These are phyloP conservation scores for Aspergillus fructus DNA, from an alignment of 2,329 filamentous ascomycete genomes.

Conservation along the genomic window DNA sequence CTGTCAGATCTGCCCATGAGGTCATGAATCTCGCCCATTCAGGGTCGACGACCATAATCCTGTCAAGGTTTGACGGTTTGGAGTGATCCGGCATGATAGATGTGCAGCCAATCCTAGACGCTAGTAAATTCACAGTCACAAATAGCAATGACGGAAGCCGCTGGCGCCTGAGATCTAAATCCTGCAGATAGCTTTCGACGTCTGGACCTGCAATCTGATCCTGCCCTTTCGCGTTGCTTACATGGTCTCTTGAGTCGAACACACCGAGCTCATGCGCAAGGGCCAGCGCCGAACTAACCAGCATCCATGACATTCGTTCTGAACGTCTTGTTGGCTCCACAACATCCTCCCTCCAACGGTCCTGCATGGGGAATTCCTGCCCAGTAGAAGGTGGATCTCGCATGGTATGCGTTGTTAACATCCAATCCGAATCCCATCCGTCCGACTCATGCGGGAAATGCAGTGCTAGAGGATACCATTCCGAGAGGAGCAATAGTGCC, in stretches of 20 bases:
- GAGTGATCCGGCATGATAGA: slow-evolving; percentile 46
- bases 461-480: slow-evolving; percentile 55
- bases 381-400: slow-evolving; percentile 35
- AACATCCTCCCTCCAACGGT: slow-evolving; percentile 52
- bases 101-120: slow-evolving; percentile 46
- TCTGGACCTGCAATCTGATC: slow-evolving; percentile 8
- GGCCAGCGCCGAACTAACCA: slow-evolving; percentile 52
- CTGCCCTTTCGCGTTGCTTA: slow-evolving; percentile 20
- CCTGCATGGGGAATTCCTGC: slow-evolving; percentile 31
- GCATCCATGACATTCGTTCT: slow-evolving; percentile 59
- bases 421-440: slow-evolving; percentile 54
- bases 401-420: slow-evolving; percentile 43
- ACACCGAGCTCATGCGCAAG: slow-evolving; percentile 53
- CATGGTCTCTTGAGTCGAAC: slow-evolving; percentile 34
- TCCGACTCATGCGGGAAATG: slow-evolving; percentile 54
- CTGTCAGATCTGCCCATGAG: slow-evolving; percentile 40
- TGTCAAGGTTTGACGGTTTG: slow-evolving; percentile 13
- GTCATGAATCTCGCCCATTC: slow-evolving; percentile 47
- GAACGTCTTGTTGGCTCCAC: slow-evolving; percentile 53
- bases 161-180: slow-evolving; percentile 25
- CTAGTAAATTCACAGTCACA: slow-evolving; percentile 48
- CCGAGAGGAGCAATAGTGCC: slow-evolving; percentile 51
- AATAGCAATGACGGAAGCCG: slow-evolving; percentile 37
- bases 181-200: slow-evolving; percentile 17
- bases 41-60: slow-evolving; percentile 37